Percentiles rank a stretch among this genome's conserved stretches.
Evolutionary conservation across 1,284 basidiomycete species (phyloP).

Genomic region (Moesziomyces sp.): DNA sequence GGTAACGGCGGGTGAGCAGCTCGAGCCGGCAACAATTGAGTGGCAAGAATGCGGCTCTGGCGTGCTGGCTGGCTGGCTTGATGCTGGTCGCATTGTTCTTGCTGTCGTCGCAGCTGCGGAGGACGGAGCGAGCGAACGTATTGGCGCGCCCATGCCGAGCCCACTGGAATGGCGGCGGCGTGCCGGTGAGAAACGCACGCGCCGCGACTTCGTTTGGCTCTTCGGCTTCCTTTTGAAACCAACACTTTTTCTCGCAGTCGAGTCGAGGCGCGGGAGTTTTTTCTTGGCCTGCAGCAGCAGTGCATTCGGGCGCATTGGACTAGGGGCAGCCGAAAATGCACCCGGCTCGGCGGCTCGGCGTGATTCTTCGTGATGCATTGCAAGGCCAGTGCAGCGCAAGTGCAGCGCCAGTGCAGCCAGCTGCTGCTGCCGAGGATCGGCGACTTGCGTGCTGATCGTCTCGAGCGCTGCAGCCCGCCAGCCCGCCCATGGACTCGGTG

Average conservation of each 20-base stretch:
- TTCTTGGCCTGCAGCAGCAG: slow-evolving; percentile 21
- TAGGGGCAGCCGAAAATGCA: too few relatives aligned
- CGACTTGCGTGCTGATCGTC: slow-evolving; percentile 1
- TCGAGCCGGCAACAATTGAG: too few relatives aligned
- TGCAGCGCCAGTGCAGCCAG: too few relatives aligned
- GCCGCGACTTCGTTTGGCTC: neutral
- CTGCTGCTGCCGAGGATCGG: slow-evolving; percentile 5
- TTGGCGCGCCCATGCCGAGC: slow-evolving; percentile 9
- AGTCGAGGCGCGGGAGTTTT: neutral
- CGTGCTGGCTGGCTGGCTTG: neutral
- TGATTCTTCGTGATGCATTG: slow-evolving; percentile 14
- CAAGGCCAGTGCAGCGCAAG: too few relatives aligned
- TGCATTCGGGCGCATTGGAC: neutral
- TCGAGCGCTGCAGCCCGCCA: too few relatives aligned
- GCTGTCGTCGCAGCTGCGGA: neutral
- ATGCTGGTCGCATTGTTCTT: too few relatives aligned
- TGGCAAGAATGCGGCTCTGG: neutral
- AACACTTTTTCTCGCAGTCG: slow-evolving; percentile 14
- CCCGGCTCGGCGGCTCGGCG: slow-evolving; percentile 6
- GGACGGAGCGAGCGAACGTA: too few relatives aligned
- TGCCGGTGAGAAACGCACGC: slow-evolving; percentile 4
- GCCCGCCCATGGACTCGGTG: too few relatives aligned
- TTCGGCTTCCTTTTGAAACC: slow-evolving; percentile 15
- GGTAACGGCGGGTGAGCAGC: neutral
- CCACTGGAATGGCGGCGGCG: slow-evolving; percentile 18